Conservation (phyloP, 805 yeast genomes). For the Sugiyamaella qingdaonensis region DNA sequence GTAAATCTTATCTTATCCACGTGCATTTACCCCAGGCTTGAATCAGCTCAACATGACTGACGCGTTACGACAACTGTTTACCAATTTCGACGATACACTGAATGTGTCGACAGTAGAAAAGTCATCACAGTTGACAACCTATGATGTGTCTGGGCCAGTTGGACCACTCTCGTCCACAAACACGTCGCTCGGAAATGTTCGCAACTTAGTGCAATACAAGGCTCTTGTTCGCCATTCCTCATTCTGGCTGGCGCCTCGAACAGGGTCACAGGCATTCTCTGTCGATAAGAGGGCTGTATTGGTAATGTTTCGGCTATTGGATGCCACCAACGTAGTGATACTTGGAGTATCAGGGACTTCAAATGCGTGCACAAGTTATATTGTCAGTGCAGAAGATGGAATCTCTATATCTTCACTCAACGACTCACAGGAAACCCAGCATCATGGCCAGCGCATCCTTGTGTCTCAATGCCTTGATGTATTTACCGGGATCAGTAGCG, state of each 20-base stretch:
- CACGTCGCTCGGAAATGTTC: background rate
- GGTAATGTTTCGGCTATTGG: conserved; percentile 14
- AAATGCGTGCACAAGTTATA: conserved; percentile 15
- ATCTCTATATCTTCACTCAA: conserved; percentile 14
- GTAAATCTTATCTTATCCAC: too few relatives aligned
- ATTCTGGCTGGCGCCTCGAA: conserved; percentile 13
- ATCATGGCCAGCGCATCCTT: conserved; percentile 15
- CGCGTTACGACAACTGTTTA: too few relatives aligned
- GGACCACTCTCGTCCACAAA: background rate
- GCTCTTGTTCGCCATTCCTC: conserved; percentile 7
- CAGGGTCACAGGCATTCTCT: background rate
- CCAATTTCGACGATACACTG: too few relatives aligned
- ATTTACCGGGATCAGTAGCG: background rate
- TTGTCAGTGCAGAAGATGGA: conserved; percentile 6
- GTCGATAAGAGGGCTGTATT: conserved; percentile 12
- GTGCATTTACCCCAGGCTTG: too few relatives aligned
- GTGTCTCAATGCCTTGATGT: conserved; percentile 20
- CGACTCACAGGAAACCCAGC: conserved; percentile 11
- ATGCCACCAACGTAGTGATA: conserved; percentile 25
- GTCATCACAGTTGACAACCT: too few relatives aligned
- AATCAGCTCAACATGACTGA: too few relatives aligned
- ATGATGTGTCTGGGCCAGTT: too few relatives aligned
- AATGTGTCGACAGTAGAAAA: too few relatives aligned
- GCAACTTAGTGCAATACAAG: background rate
- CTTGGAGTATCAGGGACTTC: conserved; percentile 23